phyloP scores from a whole-genome alignment of 2,329 filamentous ascomycete genomes.

The Paecilomyces formosus region DNA sequence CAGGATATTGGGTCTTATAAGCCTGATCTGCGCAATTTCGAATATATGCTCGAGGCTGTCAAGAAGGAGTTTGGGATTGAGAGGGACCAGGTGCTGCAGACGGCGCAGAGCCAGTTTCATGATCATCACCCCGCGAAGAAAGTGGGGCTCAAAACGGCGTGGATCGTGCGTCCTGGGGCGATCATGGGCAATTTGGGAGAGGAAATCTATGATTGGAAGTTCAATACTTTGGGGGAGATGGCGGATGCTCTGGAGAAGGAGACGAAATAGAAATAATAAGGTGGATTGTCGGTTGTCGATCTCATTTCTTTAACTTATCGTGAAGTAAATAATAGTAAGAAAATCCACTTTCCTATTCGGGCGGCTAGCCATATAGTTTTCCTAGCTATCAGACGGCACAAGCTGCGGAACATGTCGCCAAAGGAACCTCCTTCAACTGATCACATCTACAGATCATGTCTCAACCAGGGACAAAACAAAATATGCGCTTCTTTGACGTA shows the following conservation, averaged over 20 bases:
- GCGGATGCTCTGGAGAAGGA: conserved; percentile 39
- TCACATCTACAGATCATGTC: background rate
- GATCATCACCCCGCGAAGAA: conserved; percentile 61
- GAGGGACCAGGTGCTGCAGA: conserved; percentile 55
- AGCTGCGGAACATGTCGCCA: background rate
- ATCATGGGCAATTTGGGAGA: conserved; percentile 32
- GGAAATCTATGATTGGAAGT: conserved; percentile 47
- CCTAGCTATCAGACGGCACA: background rate
- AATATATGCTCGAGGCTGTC: conserved; percentile 53
- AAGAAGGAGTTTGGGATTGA: conserved; percentile 49
- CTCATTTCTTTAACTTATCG: background rate
- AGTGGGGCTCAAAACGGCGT: conserved; percentile 54
- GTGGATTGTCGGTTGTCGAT: background rate
- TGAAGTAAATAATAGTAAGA: background rate
- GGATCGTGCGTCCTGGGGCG: conserved; percentile 50
- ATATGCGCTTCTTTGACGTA: background rate
- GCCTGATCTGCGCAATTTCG: conserved; percentile 57
- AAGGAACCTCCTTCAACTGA: background rate
- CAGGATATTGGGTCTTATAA: conserved; percentile 67
- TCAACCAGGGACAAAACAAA: background rate
- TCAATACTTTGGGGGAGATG: conserved; percentile 53
- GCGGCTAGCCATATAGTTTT: background rate
- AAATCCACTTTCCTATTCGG: background rate
- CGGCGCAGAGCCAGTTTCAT: conserved; percentile 59
- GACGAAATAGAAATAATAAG: background rate